These are phyloP conservation scores for Phaseolus lunatus DNA, from an alignment of 306 rosid species.

Conservation along the genomic window DNA sequence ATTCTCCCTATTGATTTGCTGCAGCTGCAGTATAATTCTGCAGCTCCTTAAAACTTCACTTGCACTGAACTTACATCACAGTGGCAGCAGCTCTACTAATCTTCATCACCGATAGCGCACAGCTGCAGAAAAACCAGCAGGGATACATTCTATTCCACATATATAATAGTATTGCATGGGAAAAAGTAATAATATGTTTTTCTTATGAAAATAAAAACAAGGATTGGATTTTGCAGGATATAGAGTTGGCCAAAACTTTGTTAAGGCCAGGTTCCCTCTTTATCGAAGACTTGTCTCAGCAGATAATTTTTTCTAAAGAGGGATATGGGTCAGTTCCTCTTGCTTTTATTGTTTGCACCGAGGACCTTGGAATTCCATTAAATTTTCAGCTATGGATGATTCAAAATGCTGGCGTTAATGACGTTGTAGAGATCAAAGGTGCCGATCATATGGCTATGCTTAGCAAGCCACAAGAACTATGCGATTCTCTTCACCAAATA, in stretches of 20 bases:
- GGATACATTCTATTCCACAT: too few relatives aligned
- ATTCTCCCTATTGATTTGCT: too few relatives aligned
- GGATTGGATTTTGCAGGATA: conserved; percentile 55
- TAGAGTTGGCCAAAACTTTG: conserved; percentile 53
- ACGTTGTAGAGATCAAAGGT: conserved; percentile 61
- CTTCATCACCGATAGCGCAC: too few relatives aligned
- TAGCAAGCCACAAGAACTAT: conserved; percentile 52
- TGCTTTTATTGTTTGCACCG: conserved; percentile 46
- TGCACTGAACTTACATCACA: too few relatives aligned
- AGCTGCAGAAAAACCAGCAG: too few relatives aligned
- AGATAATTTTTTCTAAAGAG: conserved; percentile 46
- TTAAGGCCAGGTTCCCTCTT: conserved; percentile 57
- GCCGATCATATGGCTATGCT: conserved; percentile 65
- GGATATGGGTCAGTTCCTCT: conserved; percentile 58
- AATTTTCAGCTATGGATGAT: conserved; percentile 64
- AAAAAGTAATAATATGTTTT: not conserved
- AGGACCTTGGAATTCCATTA: conserved; percentile 45
- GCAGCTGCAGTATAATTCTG: too few relatives aligned
- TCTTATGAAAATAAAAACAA: not conserved
- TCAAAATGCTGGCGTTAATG: conserved; percentile 46
- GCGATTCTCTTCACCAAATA: conserved; percentile 52
- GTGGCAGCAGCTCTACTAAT: too few relatives aligned
- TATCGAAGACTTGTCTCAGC: conserved; percentile 51
- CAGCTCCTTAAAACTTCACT: too few relatives aligned
- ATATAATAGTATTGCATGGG: not conserved